phyloP scores from a whole-genome alignment of 257 asterid genomes.

The Catharanthus roseus region DNA sequence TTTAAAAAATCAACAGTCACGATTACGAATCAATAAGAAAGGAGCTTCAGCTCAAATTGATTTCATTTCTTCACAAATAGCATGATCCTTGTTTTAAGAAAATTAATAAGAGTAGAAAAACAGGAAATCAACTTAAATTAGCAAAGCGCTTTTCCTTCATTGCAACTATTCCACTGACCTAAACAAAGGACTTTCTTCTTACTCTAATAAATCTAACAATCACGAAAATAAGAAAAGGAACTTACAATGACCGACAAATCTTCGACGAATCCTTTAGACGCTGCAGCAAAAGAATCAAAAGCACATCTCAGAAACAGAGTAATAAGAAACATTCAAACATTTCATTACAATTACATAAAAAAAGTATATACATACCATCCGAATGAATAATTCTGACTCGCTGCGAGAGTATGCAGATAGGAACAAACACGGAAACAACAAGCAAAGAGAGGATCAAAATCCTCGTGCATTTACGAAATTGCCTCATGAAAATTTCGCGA shows the following conservation, averaged over 20 bases:
- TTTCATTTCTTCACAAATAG: not conserved
- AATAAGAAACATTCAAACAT: not conserved
- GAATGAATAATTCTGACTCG: constrained; percentile 52
- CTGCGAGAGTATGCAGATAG: constrained; percentile 53
- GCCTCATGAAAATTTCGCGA: constrained; percentile 50
- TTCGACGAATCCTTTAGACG: constrained; percentile 42
- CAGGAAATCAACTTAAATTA: not conserved
- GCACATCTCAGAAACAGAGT: constrained; percentile 10
- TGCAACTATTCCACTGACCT: constrained; percentile 1
- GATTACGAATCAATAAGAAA: not conserved
- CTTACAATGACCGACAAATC: constrained; percentile 80
- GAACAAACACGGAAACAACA: constrained; percentile 52
- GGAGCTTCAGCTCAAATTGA: not conserved
- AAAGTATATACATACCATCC: constrained; percentile 38
- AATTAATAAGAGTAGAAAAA: not conserved
- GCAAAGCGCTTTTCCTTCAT: not conserved
- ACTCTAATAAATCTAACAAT: constrained; percentile 6
- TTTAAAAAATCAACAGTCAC: not conserved
- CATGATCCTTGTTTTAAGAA: not conserved
- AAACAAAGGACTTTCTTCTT: not conserved
- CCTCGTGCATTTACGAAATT: constrained; percentile 65
- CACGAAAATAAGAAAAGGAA: constrained; percentile 10
- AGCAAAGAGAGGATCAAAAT: constrained; percentile 83
- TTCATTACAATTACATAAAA: not conserved
- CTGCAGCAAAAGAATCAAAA: constrained; percentile 43